phyloP scores from a whole-genome alignment of 805 yeast genomes.

The Teunomyces cretensis region DNA sequence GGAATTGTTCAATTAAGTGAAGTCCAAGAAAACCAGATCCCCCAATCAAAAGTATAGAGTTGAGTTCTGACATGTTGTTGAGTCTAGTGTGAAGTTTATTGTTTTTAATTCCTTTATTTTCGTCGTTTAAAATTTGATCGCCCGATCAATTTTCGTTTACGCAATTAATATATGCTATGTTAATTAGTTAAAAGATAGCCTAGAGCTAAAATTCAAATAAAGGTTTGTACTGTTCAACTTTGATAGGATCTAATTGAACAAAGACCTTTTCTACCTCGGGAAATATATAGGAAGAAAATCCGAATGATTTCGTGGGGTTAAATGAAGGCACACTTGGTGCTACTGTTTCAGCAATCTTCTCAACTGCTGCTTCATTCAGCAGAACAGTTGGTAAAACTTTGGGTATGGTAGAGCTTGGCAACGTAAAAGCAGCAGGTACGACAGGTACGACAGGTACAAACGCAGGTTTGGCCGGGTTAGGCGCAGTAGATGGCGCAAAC shows the following conservation, averaged over 20 bases:
- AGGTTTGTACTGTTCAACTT: conserved; percentile 26
- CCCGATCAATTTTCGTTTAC: background rate
- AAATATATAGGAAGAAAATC: conserved; percentile 15
- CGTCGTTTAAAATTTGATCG: conserved; percentile 1
- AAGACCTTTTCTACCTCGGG: conserved; percentile 21
- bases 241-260: conserved; percentile 21
- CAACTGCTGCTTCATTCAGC: background rate
- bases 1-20: conserved; percentile 85
- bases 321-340: background rate
- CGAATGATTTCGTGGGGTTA: background rate
- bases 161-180: background rate
- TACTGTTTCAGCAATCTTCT: background rate
- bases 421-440: too few species aligned
- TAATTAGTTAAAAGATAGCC: background rate
- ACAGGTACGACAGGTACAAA: background rate
- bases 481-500: background rate
- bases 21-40: conserved; percentile 95
- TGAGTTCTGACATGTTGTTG: conserved; percentile 15
- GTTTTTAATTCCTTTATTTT: background rate
- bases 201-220: conserved; percentile 17
- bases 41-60: conserved; percentile 82
- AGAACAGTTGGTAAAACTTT: background rate
- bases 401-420: background rate
- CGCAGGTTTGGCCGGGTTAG: background rate
- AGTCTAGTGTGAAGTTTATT: background rate